A percentile compares a stretch with the other conserved stretches of the same genome.
Evolutionary conservation across 2,329 filamentous ascomycete species (phyloP).

Genomic region (Coniochaeta sp.): DNA sequence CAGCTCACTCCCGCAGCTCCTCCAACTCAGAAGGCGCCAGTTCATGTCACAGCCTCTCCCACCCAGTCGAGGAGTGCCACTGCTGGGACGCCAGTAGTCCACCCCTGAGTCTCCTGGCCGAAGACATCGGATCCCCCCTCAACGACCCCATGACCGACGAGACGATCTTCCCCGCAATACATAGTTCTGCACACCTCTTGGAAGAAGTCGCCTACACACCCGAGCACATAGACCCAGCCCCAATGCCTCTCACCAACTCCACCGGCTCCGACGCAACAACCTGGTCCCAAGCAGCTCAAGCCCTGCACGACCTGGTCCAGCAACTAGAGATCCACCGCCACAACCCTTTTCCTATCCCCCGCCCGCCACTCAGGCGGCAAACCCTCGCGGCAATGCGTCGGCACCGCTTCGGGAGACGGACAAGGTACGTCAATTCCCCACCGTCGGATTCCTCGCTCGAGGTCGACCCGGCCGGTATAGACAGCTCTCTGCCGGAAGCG

Average conservation of each 20-base stretch:
- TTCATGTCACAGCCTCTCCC: background rate
- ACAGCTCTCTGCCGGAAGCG: too few species aligned
- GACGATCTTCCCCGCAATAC: too few species aligned
- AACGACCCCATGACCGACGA: background rate
- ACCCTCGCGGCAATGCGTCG: background rate
- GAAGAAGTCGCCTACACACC: background rate
- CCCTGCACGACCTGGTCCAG: background rate
- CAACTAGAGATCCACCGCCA: background rate
- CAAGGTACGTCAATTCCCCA: too few species aligned
- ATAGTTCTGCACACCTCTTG: background rate
- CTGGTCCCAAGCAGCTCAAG: background rate
- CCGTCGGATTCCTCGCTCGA: too few species aligned
- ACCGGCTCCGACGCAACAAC: background rate
- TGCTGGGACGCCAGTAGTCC: background rate
- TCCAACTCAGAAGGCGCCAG: background rate
- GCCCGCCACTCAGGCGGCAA: background rate
- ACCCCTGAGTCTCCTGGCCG: background rate
- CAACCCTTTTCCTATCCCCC: background rate
- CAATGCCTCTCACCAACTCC: background rate
- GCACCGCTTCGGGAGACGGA: background rate
- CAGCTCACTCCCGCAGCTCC: background rate
- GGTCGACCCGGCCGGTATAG: too few species aligned
- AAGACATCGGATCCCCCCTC: background rate
- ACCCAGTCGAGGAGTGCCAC: background rate
- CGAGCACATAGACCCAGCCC: background rate